Evolutionary conservation across 2,329 filamentous ascomycete species (phyloP).

Genomic region (Chalara sp.): DNA sequence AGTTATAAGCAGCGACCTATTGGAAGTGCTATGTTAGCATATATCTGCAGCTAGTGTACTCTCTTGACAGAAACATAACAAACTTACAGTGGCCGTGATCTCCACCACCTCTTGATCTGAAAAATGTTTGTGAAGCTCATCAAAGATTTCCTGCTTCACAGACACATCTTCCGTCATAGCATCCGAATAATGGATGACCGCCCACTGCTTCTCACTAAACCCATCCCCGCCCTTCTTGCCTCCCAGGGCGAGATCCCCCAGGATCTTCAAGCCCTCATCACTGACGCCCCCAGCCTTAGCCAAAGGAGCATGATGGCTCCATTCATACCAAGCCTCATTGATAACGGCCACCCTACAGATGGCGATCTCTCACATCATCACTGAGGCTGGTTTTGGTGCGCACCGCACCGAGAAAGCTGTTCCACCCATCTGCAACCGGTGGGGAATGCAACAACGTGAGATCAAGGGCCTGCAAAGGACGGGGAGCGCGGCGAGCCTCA

Average conservation of each 20-base stretch:
- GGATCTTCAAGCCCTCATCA: constrained; percentile 20
- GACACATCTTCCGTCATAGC: constrained; percentile 73
- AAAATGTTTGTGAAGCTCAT: constrained; percentile 52
- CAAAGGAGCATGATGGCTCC: constrained; percentile 68
- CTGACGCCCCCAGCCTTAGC: constrained; percentile 24
- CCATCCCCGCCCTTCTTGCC: constrained; percentile 24
- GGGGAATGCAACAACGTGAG: constrained; percentile 69
- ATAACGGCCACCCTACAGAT: constrained; percentile 76
- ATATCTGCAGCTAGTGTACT: not conserved
- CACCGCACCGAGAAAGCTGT: constrained; percentile 58
- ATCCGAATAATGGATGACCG: constrained; percentile 68
- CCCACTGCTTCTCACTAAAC: constrained; percentile 56
- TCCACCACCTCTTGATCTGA: constrained; percentile 71
- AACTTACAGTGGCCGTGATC: constrained; percentile 58
- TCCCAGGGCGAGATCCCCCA: constrained; percentile 22
- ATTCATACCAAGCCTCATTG: constrained; percentile 82
- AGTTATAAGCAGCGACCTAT: constrained; percentile 70
- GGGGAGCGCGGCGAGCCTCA: constrained; percentile 56
- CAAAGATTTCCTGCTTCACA: constrained; percentile 65
- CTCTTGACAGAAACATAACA: not conserved
- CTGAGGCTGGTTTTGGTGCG: constrained; percentile 45
- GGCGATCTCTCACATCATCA: constrained; percentile 62
- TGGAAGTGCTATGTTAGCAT: constrained; percentile 1
- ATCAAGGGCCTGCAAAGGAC: constrained; percentile 69
- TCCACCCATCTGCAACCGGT: constrained; percentile 70